phyloP scores from a whole-genome alignment of 2,329 filamentous ascomycete genomes.

The Myriosclerotinia curreyana region DNA sequence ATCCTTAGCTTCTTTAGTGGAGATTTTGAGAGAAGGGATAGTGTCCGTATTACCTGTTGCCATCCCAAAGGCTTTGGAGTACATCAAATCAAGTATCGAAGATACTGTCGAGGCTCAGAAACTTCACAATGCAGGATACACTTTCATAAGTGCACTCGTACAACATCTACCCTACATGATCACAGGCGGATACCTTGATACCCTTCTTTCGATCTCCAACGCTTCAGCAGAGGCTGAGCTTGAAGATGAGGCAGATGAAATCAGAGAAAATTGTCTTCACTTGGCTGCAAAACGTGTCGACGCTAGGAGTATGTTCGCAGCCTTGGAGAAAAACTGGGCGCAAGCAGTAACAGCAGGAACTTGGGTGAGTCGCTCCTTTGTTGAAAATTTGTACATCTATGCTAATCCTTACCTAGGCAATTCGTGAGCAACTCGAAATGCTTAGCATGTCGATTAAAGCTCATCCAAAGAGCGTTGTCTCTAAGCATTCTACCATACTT shows the following conservation, averaged over 20 bases:
- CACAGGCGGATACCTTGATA: constrained; percentile 69
- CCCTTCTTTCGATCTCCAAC: constrained; percentile 69
- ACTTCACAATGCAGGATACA: constrained; percentile 78
- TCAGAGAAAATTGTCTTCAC: constrained; percentile 65
- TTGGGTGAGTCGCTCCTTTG: constrained; percentile 48
- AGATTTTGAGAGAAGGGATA: constrained; percentile 81
- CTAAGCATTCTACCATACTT: constrained; percentile 69
- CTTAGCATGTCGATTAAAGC: constrained; percentile 70
- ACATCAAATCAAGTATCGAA: constrained; percentile 63
- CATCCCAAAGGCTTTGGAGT: constrained; percentile 67
- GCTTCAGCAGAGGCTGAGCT: constrained; percentile 63
- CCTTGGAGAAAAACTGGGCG: constrained; percentile 69
- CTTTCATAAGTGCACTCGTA: constrained; percentile 74
- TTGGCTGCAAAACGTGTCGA: constrained; percentile 76
- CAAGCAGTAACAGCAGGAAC: constrained; percentile 61
- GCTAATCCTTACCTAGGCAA: constrained; percentile 48
- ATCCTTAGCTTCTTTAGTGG: constrained; percentile 83
- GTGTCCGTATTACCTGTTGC: constrained; percentile 78
- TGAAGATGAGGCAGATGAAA: constrained; percentile 60
- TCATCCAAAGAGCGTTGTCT: constrained; percentile 73
- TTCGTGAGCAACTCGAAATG: constrained; percentile 66
- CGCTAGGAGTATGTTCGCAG: constrained; percentile 70
- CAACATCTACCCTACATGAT: constrained; percentile 89
- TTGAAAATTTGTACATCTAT: constrained; percentile 2
- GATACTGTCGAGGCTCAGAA: constrained; percentile 53